Base-by-base conservation (phyloP, 2,329 filamentous ascomycete species). In the Cercospora beticola region DNA sequence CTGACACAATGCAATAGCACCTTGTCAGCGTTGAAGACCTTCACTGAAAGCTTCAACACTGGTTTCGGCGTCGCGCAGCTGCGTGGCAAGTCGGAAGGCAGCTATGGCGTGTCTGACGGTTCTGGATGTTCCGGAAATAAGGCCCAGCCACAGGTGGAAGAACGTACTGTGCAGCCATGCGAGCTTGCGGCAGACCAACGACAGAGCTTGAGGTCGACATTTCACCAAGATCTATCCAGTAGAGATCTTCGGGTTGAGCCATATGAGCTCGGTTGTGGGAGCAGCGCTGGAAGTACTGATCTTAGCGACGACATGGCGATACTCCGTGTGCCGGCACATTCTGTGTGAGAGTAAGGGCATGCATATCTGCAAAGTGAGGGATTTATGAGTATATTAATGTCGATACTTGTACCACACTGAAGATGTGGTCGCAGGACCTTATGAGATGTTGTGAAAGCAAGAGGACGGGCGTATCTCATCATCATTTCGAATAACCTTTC, bases 21-120 rank as follows among this genome's bases (percentile, higher is more conserved):
- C 0, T 74, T 83, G 14, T 80, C 81, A 4, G 81, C 81, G 26
- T 74, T 81, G 31, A 81, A 81, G 66, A 77, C 79, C 5, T 82
- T 82, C 66, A 79, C 81, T 14, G 76, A 79, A 30, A 77, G 76
- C 59, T 81, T 82, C 74, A 80, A 79, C 67, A 81, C 79, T 16
- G 78, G 80, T n/a, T 82, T 80, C 36, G 77, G 76, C 6, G 71
- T 78, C 14, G 77, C 74, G 0, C 75, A 77, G 63, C 73, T 75
- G 4, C 71, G 76, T 18, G 73, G 74, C 23, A 76, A 73, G 64
- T 72, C 69, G 30, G 76, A 77, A 4, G 71, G 73, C 59, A 72
- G 70, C 57, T 77, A 78, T 46, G 75, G 72, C 7, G 49, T 77
- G 36, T 75, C 75, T 3, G 63, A 73, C 59, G 70, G 71, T 36